These are phyloP conservation scores for Plasmodium vinckei DNA, from an alignment of 169 alveolate species.

Conservation along the genomic window DNA sequence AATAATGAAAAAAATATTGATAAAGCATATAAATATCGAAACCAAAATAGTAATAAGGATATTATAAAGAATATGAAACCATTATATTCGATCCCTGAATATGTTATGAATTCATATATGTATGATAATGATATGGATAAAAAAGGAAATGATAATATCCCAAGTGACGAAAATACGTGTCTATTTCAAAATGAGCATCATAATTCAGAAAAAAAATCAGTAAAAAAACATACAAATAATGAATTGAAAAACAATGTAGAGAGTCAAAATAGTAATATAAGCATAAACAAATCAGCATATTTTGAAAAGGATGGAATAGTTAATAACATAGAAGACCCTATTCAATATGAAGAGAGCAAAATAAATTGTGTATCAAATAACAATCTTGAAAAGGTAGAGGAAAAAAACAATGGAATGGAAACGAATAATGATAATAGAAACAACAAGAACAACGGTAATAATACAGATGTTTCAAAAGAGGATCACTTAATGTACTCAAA, in stretches of 20 bases:
- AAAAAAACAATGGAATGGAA: background rate
- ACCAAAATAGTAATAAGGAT: conserved; percentile 63
- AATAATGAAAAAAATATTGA: conserved; percentile 56
- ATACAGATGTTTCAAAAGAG: background rate
- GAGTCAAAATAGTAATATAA: no score
- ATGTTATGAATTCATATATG: conserved; percentile 50
- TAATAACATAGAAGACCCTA: conserved; percentile 1
- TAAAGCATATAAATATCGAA: conserved; percentile 49
- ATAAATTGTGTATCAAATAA: conserved; percentile 1
- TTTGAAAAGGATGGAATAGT: background rate
- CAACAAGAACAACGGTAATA: background rate
- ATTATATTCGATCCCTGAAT: conserved; percentile 64
- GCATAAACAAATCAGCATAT: no score
- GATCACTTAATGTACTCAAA: background rate
- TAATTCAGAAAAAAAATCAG: background rate
- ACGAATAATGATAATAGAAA: background rate
- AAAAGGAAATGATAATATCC: background rate
- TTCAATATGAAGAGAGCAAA: background rate
- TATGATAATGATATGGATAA: background rate
- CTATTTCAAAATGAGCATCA: background rate
- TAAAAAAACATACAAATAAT: no score
- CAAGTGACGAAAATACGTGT: background rate
- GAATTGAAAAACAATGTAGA: no score
- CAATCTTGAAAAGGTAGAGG: background rate
- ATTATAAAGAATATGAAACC: conserved; percentile 55